A percentile compares a stretch with the other conserved stretches of the same genome.
Conservation (phyloP, 345 rosid genomes). For the Cochlearia excelsa region DNA sequence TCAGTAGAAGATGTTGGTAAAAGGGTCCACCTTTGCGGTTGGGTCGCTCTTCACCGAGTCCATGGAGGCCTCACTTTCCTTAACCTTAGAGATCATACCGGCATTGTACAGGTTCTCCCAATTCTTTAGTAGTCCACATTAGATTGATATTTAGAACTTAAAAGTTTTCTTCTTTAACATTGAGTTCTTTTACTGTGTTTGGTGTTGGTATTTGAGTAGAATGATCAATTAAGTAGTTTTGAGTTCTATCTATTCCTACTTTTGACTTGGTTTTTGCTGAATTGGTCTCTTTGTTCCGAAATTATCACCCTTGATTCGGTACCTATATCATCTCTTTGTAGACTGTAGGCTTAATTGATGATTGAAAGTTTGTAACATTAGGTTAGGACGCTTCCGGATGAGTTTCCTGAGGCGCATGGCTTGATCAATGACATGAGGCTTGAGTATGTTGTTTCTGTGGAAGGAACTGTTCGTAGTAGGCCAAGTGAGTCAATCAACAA, state of each 20-base stretch:
- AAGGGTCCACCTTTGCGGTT: constrained; percentile 85
- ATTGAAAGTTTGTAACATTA: constrained; percentile 21
- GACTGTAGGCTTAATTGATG: constrained; percentile 12
- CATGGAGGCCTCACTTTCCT: constrained; percentile 92
- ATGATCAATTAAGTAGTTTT: background rate
- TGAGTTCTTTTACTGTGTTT: background rate
- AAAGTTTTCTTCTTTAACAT: background rate
- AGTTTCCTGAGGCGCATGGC: constrained; percentile 78
- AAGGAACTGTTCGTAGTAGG: constrained; percentile 68
- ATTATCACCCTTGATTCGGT: background rate
- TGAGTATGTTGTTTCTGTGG: constrained; percentile 79
- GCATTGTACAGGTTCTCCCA: constrained; percentile 68
- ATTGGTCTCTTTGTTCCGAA: constrained; percentile 4
- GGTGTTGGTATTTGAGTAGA: background rate
- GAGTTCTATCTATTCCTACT: background rate
- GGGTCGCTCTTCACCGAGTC: constrained; percentile 91
- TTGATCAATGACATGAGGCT: constrained; percentile 66
- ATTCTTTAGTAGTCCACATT: background rate
- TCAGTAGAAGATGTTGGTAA: constrained; percentile 61
- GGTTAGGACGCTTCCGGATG: constrained; percentile 79
- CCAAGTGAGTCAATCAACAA: constrained; percentile 74
- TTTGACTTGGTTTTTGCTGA: constrained; percentile 2
- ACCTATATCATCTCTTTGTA: background rate
- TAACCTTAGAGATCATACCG: constrained; percentile 94
- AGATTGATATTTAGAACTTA: background rate